A percentile compares a stretch with the other conserved stretches of the same genome.
phyloP scores from a whole-genome alignment of 208 protist species.

The Leishmania mexicana region DNA sequence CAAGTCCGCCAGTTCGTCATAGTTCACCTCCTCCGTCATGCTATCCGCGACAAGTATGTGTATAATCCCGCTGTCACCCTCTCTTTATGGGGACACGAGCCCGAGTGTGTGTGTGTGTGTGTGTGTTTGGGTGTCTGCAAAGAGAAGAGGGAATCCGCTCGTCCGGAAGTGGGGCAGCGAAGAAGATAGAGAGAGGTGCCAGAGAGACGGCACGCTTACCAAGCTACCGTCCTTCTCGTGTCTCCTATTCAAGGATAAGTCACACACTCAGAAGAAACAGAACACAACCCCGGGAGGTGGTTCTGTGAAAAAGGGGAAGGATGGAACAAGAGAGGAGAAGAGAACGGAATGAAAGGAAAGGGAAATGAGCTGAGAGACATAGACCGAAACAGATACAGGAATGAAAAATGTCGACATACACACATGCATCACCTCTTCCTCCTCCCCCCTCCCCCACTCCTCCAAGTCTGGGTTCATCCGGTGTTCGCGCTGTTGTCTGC shows the following conservation, averaged over 20 bases:
- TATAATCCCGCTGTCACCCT: not conserved
- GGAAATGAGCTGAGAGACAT: not conserved
- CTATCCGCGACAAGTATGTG: not conserved
- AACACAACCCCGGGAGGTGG: not conserved
- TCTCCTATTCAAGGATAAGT: not conserved
- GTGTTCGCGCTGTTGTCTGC: not conserved
- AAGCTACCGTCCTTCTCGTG: slow-evolving; percentile 6
- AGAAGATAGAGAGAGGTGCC: not conserved
- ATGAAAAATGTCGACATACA: not conserved
- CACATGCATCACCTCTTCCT: not conserved
- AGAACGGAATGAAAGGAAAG: not conserved
- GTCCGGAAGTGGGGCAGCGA: not conserved
- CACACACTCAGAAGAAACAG: not conserved
- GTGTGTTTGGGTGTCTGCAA: not conserved
- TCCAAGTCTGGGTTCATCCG: not conserved
- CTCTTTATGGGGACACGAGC: not conserved
- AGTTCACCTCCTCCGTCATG: slow-evolving; percentile 73
- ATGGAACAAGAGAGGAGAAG: not conserved
- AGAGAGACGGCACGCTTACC: not conserved
- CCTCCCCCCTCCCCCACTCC: too few relatives aligned
- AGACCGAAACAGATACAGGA: not conserved
- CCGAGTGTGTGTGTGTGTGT: not conserved
- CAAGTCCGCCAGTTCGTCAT: slow-evolving; percentile 74
- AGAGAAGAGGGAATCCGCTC: not conserved
- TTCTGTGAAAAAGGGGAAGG: not conserved